These are phyloP conservation scores for Didymella segeticola DNA, from an alignment of 2,329 filamentous ascomycete genomes.

Conservation along the genomic window DNA sequence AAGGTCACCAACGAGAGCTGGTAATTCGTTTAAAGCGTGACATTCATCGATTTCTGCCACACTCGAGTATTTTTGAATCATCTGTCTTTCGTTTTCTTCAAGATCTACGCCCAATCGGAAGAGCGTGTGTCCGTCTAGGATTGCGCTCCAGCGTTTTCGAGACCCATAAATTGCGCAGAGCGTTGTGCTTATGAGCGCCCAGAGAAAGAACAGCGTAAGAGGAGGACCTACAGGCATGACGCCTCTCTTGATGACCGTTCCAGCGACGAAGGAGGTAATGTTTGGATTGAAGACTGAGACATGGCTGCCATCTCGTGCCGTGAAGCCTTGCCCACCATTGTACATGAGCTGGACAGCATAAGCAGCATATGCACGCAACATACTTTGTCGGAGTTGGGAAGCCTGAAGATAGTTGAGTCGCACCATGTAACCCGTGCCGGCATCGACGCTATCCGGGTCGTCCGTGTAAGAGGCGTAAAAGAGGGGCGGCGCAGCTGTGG, in stretches of 20 bases:
- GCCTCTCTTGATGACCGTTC: slow-evolving; percentile 3
- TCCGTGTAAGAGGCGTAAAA: slow-evolving; percentile 5
- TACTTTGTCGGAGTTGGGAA: slow-evolving; percentile 1
- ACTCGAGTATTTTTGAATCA: neutral
- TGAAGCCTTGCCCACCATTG: slow-evolving; percentile 15
- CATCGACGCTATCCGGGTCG: neutral
- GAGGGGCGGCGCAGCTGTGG: slow-evolving; percentile 2
- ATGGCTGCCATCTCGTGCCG: neutral
- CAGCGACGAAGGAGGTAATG: slow-evolving; percentile 3
- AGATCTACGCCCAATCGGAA: slow-evolving; percentile 9
- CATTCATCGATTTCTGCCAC: neutral
- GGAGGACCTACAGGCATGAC: slow-evolving; percentile 4
- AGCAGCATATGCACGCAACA: slow-evolving; percentile 3
- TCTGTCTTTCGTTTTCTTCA: neutral
- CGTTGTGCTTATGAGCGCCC: slow-evolving; percentile 1
- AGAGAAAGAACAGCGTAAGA: slow-evolving; percentile 5
- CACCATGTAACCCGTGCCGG: neutral
- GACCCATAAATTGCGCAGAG: slow-evolving; percentile 10
- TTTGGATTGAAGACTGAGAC: neutral
- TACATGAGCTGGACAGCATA: slow-evolving; percentile 16
- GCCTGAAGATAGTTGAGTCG: slow-evolving; percentile 9
- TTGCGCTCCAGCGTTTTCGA: slow-evolving; percentile 14
- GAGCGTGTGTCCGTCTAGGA: slow-evolving; percentile 16
- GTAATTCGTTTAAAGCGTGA: neutral
- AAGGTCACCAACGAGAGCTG: slow-evolving; percentile 10